phyloP scores from a whole-genome alignment of 306 rosid species.

The Abrus pulchellus region DNA sequence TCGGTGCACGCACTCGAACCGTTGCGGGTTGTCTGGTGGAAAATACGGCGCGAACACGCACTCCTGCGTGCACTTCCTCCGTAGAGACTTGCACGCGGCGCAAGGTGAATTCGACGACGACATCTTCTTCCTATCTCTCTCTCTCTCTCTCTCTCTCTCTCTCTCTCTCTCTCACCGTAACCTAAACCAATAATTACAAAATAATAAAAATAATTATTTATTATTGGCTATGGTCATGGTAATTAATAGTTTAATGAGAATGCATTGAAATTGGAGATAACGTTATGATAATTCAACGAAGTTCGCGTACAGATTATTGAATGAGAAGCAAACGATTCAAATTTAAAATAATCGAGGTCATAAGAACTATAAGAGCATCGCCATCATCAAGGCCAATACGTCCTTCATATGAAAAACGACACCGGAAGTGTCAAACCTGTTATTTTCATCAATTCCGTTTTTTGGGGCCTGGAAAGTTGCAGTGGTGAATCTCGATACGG shows the following conservation, averaged over 20 bases:
- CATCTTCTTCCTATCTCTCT: slow-evolving; percentile 14
- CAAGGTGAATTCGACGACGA: slow-evolving; percentile 71
- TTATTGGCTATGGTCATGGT: background rate
- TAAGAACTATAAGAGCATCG: background rate
- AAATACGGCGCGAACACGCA: slow-evolving; percentile 86
- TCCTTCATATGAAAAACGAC: background rate
- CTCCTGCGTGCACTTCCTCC: slow-evolving; percentile 83
- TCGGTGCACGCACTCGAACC: slow-evolving; percentile 69
- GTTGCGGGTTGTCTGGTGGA: slow-evolving; percentile 77
- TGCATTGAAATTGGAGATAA: slow-evolving; percentile 11
- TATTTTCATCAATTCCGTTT: background rate
- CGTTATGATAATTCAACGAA: background rate
- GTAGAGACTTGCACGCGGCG: slow-evolving; percentile 75
- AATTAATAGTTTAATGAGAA: background rate
- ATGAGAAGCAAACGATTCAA: background rate
- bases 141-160: background rate
- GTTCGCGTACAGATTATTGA: slow-evolving; percentile 16
- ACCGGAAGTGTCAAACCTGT: no score
- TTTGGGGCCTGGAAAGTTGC: background rate
- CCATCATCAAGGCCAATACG: background rate
- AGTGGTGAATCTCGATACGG: background rate
- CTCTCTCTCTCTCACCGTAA: background rate
- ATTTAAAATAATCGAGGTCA: slow-evolving; percentile 24
- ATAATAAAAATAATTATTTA: background rate
- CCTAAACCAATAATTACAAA: background rate